phyloP scores from a whole-genome alignment of 805 yeast species.

The Yarrowia alimentaria region DNA sequence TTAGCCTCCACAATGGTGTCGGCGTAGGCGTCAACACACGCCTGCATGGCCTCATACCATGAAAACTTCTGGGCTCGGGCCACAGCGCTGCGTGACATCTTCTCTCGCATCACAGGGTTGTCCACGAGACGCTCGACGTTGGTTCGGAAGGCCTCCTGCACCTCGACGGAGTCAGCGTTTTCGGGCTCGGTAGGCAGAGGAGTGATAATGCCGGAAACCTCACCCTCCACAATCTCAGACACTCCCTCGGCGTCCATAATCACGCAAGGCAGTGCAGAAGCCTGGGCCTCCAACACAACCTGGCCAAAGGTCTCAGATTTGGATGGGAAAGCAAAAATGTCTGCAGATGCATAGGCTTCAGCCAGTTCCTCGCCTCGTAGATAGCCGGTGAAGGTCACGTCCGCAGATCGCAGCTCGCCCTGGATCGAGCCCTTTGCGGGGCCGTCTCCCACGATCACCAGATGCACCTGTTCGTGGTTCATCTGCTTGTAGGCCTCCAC shows the following conservation, averaged over 20 bases:
- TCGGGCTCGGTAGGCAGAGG: conserved; percentile 18
- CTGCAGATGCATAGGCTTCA: conserved; percentile 31
- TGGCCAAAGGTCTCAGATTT: conserved; percentile 32
- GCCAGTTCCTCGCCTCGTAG: conserved; percentile 31
- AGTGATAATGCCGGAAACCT: conserved; percentile 28
- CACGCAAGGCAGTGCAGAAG: conserved; percentile 32
- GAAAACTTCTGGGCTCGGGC: conserved; percentile 24
- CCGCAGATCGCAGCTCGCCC: conserved; percentile 27
- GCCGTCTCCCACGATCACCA: conserved; percentile 32
- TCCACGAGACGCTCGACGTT: conserved; percentile 27
- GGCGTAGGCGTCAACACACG: conserved; percentile 27
- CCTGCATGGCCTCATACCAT: conserved; percentile 29
- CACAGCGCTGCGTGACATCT: conserved; percentile 22
- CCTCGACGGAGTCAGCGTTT: conserved; percentile 14
- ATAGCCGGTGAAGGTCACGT: conserved; percentile 31
- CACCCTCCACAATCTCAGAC: conserved; percentile 30
- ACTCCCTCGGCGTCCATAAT: conserved; percentile 31
- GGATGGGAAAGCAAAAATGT: conserved; percentile 31
- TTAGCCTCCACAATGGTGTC: conserved; percentile 20
- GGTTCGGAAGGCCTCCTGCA: conserved; percentile 24
- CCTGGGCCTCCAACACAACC: conserved; percentile 32
- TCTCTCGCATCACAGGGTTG: conserved; percentile 16
- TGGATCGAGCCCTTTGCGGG: conserved; percentile 30
- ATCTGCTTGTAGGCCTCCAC: conserved; percentile 29
- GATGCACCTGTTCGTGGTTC: conserved; percentile 29